A percentile compares a stretch with the other conserved stretches of the same genome.
Evolutionary conservation across 208 protist species (phyloP).

Genomic region (Plasmodiophora brassicae): DNA sequence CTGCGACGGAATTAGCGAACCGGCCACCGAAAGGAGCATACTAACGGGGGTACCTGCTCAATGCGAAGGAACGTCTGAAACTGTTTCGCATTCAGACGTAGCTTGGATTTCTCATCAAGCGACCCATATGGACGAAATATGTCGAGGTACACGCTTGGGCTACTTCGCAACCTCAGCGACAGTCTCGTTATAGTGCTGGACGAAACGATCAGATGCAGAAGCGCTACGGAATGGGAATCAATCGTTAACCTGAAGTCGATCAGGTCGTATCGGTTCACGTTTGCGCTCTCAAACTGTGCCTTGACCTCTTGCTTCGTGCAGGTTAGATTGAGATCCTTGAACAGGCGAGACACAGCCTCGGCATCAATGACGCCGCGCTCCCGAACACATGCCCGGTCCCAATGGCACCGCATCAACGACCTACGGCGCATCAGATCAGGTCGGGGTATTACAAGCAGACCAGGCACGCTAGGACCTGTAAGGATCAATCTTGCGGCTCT

Average conservation of each 20-base stretch:
- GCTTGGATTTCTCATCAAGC: background rate
- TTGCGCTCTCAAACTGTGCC: background rate
- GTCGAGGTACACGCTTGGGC: background rate
- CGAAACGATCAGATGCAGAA: background rate
- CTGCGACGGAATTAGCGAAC: background rate
- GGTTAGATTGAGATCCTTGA: background rate
- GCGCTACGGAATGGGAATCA: background rate
- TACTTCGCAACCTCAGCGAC: background rate
- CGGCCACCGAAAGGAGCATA: background rate
- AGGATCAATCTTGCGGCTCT: background rate
- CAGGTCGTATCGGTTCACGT: background rate
- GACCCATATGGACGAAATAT: background rate
- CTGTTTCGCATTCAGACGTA: background rate
- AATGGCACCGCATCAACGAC: background rate
- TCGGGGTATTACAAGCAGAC: background rate
- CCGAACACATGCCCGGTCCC: background rate
- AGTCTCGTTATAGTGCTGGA: background rate
- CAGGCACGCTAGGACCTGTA: background rate
- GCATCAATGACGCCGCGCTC: slow-evolving; percentile 8
- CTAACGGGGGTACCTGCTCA: background rate
- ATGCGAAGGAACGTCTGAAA: background rate
- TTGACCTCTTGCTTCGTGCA: slow-evolving; percentile 5
- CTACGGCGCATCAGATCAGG: background rate
- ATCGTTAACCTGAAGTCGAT: background rate
- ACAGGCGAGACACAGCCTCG: background rate